A percentile compares a stretch with the other conserved stretches of the same genome.
Evolutionary conservation across 2,329 filamentous ascomycete species (phyloP).

Genomic region (Aspergillus sergii): DNA sequence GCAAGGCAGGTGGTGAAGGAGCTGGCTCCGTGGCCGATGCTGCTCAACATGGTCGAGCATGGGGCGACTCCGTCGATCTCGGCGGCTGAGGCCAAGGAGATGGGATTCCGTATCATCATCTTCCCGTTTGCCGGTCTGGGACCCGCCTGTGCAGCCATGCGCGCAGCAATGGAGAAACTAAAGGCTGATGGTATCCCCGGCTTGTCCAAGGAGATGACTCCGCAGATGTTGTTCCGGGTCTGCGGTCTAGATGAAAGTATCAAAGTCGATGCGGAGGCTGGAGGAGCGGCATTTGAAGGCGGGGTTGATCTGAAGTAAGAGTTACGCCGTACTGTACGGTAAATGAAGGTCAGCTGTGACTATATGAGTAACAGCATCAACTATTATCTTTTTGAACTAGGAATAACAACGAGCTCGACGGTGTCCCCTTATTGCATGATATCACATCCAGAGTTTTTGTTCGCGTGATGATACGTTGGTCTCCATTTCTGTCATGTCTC

Average conservation of each 20-base stretch:
- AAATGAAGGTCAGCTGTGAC: neutral
- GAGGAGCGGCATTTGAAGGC: conserved; percentile 36
- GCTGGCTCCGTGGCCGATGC: conserved; percentile 41
- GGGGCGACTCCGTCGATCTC: conserved; percentile 45
- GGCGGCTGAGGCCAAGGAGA: conserved; percentile 39
- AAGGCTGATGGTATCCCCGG: conserved; percentile 39
- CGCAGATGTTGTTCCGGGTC: conserved; percentile 47
- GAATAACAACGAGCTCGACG: neutral
- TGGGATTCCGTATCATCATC: conserved; percentile 49
- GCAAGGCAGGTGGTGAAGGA: conserved; percentile 38
- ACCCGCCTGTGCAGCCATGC: conserved; percentile 41
- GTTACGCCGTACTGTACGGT: neutral
- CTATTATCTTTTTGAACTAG: neutral
- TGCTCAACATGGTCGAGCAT: conserved; percentile 50
- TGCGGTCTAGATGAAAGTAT: conserved; percentile 46
- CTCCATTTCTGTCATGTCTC: neutral
- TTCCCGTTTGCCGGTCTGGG: conserved; percentile 45
- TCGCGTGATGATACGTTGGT: neutral
- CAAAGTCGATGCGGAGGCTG: conserved; percentile 43
- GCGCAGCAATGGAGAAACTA: conserved; percentile 39
- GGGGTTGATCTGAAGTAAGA: conserved; percentile 32
- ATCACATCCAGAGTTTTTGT: neutral
- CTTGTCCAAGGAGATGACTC: conserved; percentile 33
- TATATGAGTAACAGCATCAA: neutral
- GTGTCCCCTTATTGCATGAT: neutral